These are phyloP conservation scores for Candida insectalens DNA, from an alignment of 805 yeast species.

Conservation along the genomic window DNA sequence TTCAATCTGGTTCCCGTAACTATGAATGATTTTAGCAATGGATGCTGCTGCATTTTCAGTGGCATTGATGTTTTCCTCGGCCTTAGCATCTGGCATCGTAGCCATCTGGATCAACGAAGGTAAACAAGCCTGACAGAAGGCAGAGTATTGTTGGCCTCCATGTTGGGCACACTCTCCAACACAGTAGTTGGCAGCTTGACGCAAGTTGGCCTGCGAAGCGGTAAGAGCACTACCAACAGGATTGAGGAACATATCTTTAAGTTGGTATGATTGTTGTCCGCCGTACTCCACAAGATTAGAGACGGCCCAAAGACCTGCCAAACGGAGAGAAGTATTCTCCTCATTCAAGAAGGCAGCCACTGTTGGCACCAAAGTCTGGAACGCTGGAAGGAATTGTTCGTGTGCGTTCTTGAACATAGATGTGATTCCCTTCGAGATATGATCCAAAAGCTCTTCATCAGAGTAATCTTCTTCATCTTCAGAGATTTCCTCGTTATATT, in stretches of 20 bases:
- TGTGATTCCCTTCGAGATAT: constrained; percentile 67
- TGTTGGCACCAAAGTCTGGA: constrained; percentile 55
- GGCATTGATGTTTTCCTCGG: constrained; percentile 77
- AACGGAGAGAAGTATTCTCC: constrained; percentile 54
- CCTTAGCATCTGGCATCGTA: constrained; percentile 68
- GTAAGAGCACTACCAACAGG: constrained; percentile 59
- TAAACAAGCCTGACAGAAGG: constrained; percentile 59
- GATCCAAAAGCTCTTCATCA: constrained; percentile 85
- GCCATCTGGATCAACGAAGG: constrained; percentile 68
- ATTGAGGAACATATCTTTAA: constrained; percentile 54
- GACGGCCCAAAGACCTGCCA: constrained; percentile 72
- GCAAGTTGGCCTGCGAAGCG: constrained; percentile 57
- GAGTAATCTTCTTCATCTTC: constrained; percentile 78
- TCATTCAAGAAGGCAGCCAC: constrained; percentile 54
- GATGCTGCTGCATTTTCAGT: constrained; percentile 81
- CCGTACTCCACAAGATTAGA: constrained; percentile 76
- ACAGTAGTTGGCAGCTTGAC: constrained; percentile 81
- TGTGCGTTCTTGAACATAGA: constrained; percentile 58
- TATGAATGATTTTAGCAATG: constrained; percentile 72
- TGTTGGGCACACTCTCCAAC: constrained; percentile 81
- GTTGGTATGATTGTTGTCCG: constrained; percentile 58
- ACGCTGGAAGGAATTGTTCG: constrained; percentile 49
- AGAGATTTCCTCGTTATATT: constrained; percentile 46
- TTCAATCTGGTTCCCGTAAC: constrained; percentile 49
- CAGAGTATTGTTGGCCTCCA: constrained; percentile 57